Evolutionary conservation across 1,139 yeast species (phyloP), one percentile per base, ranked within the genome.

Genomic region (Scheffersomyces cryptocercus): DNA sequence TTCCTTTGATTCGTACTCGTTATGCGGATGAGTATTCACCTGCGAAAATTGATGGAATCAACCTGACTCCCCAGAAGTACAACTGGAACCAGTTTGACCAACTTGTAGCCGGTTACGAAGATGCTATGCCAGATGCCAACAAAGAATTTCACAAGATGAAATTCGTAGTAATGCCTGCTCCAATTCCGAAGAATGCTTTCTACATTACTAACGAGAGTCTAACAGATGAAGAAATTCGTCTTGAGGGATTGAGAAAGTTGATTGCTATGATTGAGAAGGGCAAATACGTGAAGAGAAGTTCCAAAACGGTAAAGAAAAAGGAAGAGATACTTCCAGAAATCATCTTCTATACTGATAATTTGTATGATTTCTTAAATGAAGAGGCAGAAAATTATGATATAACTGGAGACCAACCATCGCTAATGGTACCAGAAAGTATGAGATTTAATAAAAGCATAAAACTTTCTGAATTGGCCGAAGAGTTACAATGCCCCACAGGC

Each of bases 71-170:
- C 1, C 67, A 79, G 36, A 71, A 74, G 13, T 79, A 82, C 49
- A 90, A 91, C 50, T 95, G 99, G 99, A 91, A 91, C 55, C 86
- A 85, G 50, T 75, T 90, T 49, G 99, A 95, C 65, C 97, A 90
- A 59, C 77, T 81, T 24, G 65, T 93, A 20, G 97, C 98, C 1
- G 99, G 99, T 0, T 88, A 85, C 61, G 90, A 85, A 32, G 96
- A 88, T 55, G 79, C 82, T 1, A 69, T 77, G 55, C 76, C 79
- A 24, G 74, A 81, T 33, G 77, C 75, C n/a, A 73, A 78, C 41
- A 78, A 77, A 45, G 77, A 79, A 39, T 86, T 83, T 46, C 77
- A 76, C 61, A 73, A 85, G 45, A 80, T 91, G 64, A 86, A 95
- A 56, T 88, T 90, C 62, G 97, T 90, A 8, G 75, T 93, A 1